Conservation (phyloP, 2,329 filamentous ascomycete species). For the Phaeosphaeriaceae sp. region DNA sequence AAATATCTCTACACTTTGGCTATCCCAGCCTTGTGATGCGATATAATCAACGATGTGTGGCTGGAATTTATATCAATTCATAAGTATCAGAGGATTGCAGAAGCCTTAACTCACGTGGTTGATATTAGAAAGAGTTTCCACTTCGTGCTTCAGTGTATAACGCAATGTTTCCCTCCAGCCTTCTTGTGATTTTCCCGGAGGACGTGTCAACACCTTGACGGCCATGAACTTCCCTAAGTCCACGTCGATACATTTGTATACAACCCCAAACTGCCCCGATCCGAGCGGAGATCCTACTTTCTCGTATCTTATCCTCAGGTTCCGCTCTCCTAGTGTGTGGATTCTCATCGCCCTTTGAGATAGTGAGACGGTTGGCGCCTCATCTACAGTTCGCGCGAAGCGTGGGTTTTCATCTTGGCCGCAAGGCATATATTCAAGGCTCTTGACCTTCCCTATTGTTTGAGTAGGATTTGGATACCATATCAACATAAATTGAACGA, state of each 20-base stretch:
- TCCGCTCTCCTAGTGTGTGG: background rate
- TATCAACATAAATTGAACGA: no score
- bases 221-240: background rate
- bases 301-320: no score
- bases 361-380: background rate
- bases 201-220: background rate
- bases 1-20: conserved; percentile 4
- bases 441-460: no score
- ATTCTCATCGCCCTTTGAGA: background rate
- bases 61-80: background rate
- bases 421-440: background rate
- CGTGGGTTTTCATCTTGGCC: background rate
- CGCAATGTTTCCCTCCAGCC: background rate
- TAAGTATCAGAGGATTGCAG: background rate
- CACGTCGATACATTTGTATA: background rate
- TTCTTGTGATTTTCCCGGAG: background rate
- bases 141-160: conserved; percentile 1
- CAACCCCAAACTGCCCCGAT: background rate
- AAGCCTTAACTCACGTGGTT: background rate
- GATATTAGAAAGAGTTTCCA: conserved; percentile 4
- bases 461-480: no score
- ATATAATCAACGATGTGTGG: conserved; percentile 16
- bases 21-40: conserved; percentile 2
- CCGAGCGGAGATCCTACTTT: background rate
- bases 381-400: background rate